Evolutionary conservation across 805 yeast species (phyloP).

Genomic region (Candida bentonensis): DNA sequence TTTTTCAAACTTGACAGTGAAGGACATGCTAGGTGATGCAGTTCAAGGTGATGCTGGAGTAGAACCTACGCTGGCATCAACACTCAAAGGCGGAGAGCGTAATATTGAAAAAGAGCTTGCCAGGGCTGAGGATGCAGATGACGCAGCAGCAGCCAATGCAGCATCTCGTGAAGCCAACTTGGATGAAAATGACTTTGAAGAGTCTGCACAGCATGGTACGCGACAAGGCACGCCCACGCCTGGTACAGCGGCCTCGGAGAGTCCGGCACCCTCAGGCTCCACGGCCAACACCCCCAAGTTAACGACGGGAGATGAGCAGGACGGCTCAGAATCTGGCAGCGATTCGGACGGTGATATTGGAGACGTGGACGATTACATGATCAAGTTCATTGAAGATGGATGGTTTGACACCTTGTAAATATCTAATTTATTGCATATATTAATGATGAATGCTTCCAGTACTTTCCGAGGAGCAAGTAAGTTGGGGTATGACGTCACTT

Average conservation of each 20-base stretch:
- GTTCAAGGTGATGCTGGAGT: conserved; percentile 22
- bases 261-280: neutral
- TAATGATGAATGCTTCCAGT: no score
- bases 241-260: neutral
- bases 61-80: conserved; percentile 4
- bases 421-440: conserved; percentile 22
- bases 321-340: conserved; percentile 14
- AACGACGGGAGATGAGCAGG: conserved; percentile 6
- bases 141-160: conserved; percentile 63
- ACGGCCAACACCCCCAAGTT: neutral
- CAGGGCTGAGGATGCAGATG: conserved; percentile 85
- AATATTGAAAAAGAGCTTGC: conserved; percentile 50
- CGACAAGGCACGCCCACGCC: conserved; percentile 7
- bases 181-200: conserved; percentile 77
- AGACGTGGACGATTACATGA: conserved; percentile 94
- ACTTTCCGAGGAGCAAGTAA: no score
- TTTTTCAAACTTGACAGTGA: conserved; percentile 73
- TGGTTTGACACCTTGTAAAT: conserved; percentile 25
- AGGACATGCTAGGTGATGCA: conserved; percentile 65
- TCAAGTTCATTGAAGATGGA: conserved; percentile 77
- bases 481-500: no score
- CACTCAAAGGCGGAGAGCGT: conserved; percentile 15
- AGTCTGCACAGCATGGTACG: conserved; percentile 22
- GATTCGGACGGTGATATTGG: conserved; percentile 42
- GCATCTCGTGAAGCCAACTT: conserved; percentile 78